A percentile compares a stretch with the other conserved stretches of the same genome.
These are phyloP conservation scores for Coemansia nantahalensis DNA, from an alignment of 192 early-diverging fungal genomes.

Conservation along the genomic window DNA sequence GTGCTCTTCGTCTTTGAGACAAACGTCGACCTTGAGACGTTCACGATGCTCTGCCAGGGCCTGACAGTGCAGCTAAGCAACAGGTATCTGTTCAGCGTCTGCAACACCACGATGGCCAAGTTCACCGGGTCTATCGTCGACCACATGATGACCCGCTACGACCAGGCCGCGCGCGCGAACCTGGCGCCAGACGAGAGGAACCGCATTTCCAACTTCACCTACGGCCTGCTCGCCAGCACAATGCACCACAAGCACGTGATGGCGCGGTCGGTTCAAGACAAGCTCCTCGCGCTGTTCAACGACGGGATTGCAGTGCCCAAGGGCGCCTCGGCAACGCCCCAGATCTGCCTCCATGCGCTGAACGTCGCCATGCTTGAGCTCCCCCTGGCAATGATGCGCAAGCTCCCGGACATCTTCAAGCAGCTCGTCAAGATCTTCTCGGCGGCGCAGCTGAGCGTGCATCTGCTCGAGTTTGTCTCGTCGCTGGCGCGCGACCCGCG, in stretches of 20 bases:
- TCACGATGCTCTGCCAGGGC: slow-evolving; percentile 62
- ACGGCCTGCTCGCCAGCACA: slow-evolving; percentile 28
- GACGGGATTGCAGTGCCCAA: slow-evolving; percentile 60
- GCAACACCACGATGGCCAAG: slow-evolving; percentile 52
- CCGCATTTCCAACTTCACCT: slow-evolving; percentile 14
- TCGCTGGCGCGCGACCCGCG: slow-evolving; percentile 74
- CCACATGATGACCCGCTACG: slow-evolving; percentile 50
- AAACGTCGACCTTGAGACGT: slow-evolving; percentile 71
- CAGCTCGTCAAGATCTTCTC: slow-evolving; percentile 84
- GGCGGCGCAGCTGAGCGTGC: slow-evolving; percentile 69
- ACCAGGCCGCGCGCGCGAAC: slow-evolving; percentile 17
- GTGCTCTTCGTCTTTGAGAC: slow-evolving; percentile 61
- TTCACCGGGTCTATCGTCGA: slow-evolving; percentile 65
- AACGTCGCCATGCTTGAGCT: slow-evolving; percentile 79
- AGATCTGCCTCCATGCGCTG: slow-evolving; percentile 79
- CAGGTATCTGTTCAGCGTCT: slow-evolving; percentile 68
- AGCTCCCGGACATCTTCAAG: slow-evolving; percentile 64
- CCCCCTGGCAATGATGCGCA: slow-evolving; percentile 71
- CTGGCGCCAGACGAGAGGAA: slow-evolving; percentile 22
- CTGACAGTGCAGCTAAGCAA: slow-evolving; percentile 71
- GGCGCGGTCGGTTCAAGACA: slow-evolving; percentile 64
- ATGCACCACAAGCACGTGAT: slow-evolving; percentile 59
- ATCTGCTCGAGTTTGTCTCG: slow-evolving; percentile 91
- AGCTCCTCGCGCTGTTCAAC: slow-evolving; percentile 70
- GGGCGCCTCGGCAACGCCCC: slow-evolving; percentile 65